Base-by-base conservation (phyloP, 495 filamentous ascomycete species). In the Penicillium flavigenum region DNA sequence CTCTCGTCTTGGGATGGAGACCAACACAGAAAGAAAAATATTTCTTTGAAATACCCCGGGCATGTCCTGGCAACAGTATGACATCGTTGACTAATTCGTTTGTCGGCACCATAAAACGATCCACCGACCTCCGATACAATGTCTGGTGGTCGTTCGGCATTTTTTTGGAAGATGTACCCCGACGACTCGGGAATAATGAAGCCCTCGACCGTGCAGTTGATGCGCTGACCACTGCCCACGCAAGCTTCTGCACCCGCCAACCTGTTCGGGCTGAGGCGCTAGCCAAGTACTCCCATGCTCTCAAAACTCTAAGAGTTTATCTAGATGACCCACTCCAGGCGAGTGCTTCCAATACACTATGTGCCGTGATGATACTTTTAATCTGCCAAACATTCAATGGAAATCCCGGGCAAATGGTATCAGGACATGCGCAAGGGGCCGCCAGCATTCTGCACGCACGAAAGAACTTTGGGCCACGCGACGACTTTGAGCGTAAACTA, bases 361-460 rank as follows among this genome's bases (percentile, higher is more conserved):
- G 73, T 47, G 74, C 79, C 1, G 72, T 81, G 0, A 75, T 73
- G 64, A 17, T 82, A 14, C 46, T 79, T 7, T 51, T 77, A 39
- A 64, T 79, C 9, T 73, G 70, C 47, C 69, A 77, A 64, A 51
- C 58, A 20, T 69, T 77, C 31, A 50, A 66, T 24, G 69, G 67
- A 2, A 51, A 47, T 17, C 5, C 41, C 5, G 49, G 22, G 7
- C 31, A 50, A 17, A 31, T 12, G 2, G 61, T 58, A 56, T 64
- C 65, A n/a, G 75, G 75, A 16, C 77, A 80, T 63, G 65, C 67
- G 6, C 68, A 75, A 58, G 76, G 76, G 7, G 76, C 75, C 3
- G 66, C 69, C 0, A 65, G 67, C 36, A 74, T 80, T 8, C 65
- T 80, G 10, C 71, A 68, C 51, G 72, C 70, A 10, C 68, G 76